phyloP scores from a whole-genome alignment of 768 basidiomycete genomes.

The Pleurotus citrinopileatus region DNA sequence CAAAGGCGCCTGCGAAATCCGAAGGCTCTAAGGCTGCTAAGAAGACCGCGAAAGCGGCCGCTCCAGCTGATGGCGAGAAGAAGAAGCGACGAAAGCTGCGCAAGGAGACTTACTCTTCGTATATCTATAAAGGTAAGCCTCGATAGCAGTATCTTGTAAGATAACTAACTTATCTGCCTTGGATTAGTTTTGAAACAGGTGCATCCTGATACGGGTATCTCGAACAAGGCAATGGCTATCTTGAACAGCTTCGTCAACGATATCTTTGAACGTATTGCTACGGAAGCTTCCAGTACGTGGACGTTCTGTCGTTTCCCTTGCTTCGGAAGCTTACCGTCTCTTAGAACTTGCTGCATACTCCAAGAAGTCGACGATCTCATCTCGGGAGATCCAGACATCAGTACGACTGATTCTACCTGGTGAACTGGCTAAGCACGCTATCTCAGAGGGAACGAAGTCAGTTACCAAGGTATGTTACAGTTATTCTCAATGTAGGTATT shows the following conservation, averaged over 20 bases:
- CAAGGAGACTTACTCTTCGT: slow-evolving; percentile 93
- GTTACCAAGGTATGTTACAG: slow-evolving; percentile 70
- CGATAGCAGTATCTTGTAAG: background rate
- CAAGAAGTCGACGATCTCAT: slow-evolving; percentile 91
- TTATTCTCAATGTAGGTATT: background rate
- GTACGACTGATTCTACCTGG: slow-evolving; percentile 83
- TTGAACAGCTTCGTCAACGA: slow-evolving; percentile 96
- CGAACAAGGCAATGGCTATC: slow-evolving; percentile 98
- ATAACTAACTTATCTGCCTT: background rate
- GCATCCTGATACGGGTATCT: slow-evolving; percentile 98
- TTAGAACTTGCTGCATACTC: slow-evolving; percentile 80
- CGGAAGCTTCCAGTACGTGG: slow-evolving; percentile 63
- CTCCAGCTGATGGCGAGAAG: slow-evolving; percentile 71
- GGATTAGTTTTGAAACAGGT: slow-evolving; percentile 89
- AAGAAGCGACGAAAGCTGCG: slow-evolving; percentile 83
- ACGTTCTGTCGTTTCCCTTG: background rate
- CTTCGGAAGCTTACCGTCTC: background rate
- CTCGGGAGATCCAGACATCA: slow-evolving; percentile 84
- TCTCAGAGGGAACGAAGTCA: slow-evolving; percentile 92
- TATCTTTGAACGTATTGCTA: slow-evolving; percentile 80
- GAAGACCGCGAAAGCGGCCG: slow-evolving; percentile 68
- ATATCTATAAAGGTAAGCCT: slow-evolving; percentile 81
- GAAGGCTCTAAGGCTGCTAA: slow-evolving; percentile 73
- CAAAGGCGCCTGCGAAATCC: slow-evolving; percentile 73
- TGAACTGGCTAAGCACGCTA: slow-evolving; percentile 74